Evolutionary conservation across 176 grass and related monocot species (phyloP).

Genomic region (Cenchrus americanus): DNA sequence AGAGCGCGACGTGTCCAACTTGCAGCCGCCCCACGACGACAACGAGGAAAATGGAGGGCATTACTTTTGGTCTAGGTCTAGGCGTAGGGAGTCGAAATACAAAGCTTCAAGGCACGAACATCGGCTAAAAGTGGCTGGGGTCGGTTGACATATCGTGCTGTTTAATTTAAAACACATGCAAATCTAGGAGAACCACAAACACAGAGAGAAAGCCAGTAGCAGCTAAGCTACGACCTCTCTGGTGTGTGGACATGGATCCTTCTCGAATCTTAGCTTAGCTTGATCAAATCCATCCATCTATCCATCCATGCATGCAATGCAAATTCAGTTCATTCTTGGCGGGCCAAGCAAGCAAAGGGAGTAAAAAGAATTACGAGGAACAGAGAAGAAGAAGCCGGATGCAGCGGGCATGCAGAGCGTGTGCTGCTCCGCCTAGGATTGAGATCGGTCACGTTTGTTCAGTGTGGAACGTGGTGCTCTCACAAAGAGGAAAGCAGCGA

Average conservation of each 20-base stretch:
- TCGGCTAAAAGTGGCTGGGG: constrained; percentile 33
- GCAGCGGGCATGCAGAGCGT: constrained; percentile 13
- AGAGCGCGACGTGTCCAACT: constrained; percentile 24
- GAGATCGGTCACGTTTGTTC: constrained; percentile 29
- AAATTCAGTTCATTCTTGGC: constrained; percentile 23
- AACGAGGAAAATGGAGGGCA: background rate
- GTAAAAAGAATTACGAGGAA: background rate
- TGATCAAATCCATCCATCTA: background rate
- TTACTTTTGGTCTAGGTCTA: background rate
- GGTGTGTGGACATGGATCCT: constrained; percentile 25
- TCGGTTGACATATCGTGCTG: constrained; percentile 24
- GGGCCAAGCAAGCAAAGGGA: background rate
- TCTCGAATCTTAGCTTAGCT: constrained; percentile 1
- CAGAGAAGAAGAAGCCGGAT: background rate
- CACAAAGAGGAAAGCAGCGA: background rate
- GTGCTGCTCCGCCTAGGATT: background rate
- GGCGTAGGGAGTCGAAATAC: constrained; percentile 31
- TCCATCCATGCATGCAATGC: constrained; percentile 16
- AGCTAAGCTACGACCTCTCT: background rate
- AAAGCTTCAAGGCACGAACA: constrained; percentile 48
- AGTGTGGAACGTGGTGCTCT: constrained; percentile 18
- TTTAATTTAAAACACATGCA: background rate
- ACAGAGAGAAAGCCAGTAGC: background rate
- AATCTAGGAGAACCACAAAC: background rate
- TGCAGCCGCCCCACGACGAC: constrained; percentile 44